Base-by-base conservation (phyloP, 805 yeast genomes). In the Kodamaea laetipori region DNA sequence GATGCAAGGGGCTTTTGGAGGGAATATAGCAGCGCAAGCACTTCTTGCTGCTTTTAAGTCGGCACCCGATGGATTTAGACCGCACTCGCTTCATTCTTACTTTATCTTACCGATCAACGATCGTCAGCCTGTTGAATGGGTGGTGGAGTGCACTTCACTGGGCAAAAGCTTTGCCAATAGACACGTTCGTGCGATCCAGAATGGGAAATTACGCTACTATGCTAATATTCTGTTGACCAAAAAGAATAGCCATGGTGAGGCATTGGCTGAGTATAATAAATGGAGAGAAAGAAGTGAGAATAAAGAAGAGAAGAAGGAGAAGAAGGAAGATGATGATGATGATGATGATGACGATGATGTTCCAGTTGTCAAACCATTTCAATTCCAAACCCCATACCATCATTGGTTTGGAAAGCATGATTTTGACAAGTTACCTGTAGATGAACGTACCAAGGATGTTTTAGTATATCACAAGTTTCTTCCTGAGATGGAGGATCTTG, bases 141-240 rank as follows among this genome's bases (percentile, higher is more conserved):
- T 57, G 28, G 64, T 64, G 8, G 65, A 64, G 10, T 50, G 47
- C 13, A 56, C 62, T 5, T 61, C 67, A 41, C 60, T 60, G 43
- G 76, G 75, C 1, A 65, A 58, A 18, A 67, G 50, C 39, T 71
- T 70, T 46, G 58, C 62, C 40, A 67, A 62, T 46, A 53, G 73
- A 16, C 50, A 52, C 11, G 49, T 68, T 6, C 48, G 53, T 12
- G 74, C 60, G 1, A 24, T 35, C 13, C 69, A 63, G 46, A 39
- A 55, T 8, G 67, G 61, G 4, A 50, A 51, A n/a, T 47, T 60
- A 16, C 56, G 43, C 44, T 60, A 50, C 38, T 47, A 57, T 18
- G 66, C 68, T 27, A 62, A 61, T 19, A 47, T 67, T 4, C 67
- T 73, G 4, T 57, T 70, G 34, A 63, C 74, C 9, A 50, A 48